Evolutionary conservation across 2,329 filamentous ascomycete species (phyloP).

Genomic region (Aureobasidium sp.): DNA sequence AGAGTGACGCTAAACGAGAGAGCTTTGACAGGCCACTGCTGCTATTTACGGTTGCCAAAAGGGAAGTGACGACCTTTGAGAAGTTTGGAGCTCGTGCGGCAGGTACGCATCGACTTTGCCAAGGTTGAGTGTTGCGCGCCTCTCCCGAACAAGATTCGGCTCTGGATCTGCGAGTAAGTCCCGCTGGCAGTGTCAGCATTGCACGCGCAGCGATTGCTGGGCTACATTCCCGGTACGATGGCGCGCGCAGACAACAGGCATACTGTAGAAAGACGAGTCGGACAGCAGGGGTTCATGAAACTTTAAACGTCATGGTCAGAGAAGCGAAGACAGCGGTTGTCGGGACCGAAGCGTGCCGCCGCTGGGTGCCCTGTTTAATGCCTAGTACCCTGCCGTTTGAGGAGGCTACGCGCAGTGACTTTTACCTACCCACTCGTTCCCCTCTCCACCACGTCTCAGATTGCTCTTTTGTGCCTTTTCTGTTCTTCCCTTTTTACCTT

Average conservation of each 20-base stretch:
- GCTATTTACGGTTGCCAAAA: neutral
- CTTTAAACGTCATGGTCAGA: neutral
- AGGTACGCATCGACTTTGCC: neutral
- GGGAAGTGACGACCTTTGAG: neutral
- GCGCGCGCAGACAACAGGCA: neutral
- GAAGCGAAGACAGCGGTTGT: constrained; percentile 2
- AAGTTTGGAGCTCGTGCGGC: neutral
- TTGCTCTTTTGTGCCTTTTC: neutral
- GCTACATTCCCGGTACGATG: neutral
- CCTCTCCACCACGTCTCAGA: neutral
- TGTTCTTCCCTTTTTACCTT: neutral
- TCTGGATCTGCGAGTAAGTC: neutral
- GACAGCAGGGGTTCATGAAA: neutral
- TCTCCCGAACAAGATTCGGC: neutral
- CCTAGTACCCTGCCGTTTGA: neutral
- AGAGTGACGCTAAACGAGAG: neutral
- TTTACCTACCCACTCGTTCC: neutral
- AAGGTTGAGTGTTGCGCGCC: neutral
- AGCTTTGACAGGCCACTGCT: neutral
- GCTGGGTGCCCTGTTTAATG: neutral
- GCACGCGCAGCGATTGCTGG: neutral
- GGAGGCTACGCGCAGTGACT: neutral
- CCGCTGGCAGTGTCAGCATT: neutral
- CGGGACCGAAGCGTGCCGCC: neutral
- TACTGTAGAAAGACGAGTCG: neutral